Evolutionary conservation across 805 yeast species (phyloP).

Genomic region (Cyberlindnera subsufficiens): DNA sequence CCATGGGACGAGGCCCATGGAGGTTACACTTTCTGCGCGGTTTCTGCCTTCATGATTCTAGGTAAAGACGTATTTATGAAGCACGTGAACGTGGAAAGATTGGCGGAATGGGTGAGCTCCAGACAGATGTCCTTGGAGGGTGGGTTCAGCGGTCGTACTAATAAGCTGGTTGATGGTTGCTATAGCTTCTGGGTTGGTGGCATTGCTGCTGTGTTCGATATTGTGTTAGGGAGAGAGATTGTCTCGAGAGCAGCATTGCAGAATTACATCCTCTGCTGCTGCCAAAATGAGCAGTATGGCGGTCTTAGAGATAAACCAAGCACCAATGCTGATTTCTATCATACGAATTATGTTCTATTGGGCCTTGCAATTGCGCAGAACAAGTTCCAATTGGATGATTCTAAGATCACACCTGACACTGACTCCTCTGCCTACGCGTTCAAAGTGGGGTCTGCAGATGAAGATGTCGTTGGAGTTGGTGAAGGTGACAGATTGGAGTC

Average conservation of each 20-base stretch:
- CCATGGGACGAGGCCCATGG: conserved; percentile 92
- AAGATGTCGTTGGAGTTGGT: conserved; percentile 14
- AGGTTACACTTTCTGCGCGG: conserved; percentile 90
- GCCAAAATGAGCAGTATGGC: conserved; percentile 56
- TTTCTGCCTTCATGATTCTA: conserved; percentile 52
- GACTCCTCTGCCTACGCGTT: conserved; percentile 11
- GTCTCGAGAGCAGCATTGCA: conserved; percentile 54
- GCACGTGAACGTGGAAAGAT: conserved; percentile 39
- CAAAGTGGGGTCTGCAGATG: conserved; percentile 2
- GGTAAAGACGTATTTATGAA: conserved; percentile 29
- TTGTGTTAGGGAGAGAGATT: conserved; percentile 33
- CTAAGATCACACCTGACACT: not conserved
- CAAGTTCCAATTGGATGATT: conserved; percentile 6
- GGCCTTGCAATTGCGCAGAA: conserved; percentile 47
- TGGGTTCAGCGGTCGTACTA: conserved; percentile 85
- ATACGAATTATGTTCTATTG: conserved; percentile 75
- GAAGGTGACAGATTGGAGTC: conserved; percentile 21
- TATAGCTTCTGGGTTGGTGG: conserved; percentile 96
- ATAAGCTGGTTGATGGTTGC: conserved; percentile 94
- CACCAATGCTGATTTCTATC: conserved; percentile 75
- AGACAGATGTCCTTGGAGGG: conserved; percentile 76
- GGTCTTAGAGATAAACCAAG: conserved; percentile 92
- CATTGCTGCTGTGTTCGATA: conserved; percentile 55
- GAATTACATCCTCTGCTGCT: conserved; percentile 66
- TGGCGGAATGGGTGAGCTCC: conserved; percentile 61